phyloP scores from a whole-genome alignment of 441 rosid species.

The Corymbia citriodora region DNA sequence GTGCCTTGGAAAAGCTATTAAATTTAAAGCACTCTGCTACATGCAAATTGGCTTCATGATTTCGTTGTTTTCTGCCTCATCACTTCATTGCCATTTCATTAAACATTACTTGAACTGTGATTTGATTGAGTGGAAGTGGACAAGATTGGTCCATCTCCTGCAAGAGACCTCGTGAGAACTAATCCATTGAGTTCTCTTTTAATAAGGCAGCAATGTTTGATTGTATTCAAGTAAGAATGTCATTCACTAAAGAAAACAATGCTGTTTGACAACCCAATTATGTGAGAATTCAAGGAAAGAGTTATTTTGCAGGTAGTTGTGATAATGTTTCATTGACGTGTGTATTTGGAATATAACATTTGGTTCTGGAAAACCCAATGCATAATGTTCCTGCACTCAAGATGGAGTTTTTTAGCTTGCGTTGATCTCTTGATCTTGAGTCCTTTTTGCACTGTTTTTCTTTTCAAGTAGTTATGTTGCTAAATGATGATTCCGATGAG shows the following conservation, averaged over 20 bases:
- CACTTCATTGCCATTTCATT: background rate
- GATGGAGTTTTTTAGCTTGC: background rate
- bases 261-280: background rate
- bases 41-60: background rate
- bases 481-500: background rate
- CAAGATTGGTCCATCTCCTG: background rate
- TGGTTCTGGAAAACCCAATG: background rate
- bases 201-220: background rate
- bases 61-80: background rate
- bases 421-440: background rate
- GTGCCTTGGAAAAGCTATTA: background rate
- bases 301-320: background rate
- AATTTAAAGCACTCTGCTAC: background rate
- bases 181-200: background rate
- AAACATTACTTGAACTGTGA: background rate
- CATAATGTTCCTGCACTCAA: background rate
- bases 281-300: background rate
- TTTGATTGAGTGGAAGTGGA: background rate
- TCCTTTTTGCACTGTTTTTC: background rate
- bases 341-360: background rate
- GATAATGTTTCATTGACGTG: background rate
- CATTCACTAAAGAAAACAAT: background rate
- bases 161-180: background rate
- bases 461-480: background rate
- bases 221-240: background rate